Base-by-base conservation (phyloP, 768 basidiomycete genomes). In the Daedaleopsis nitida region DNA sequence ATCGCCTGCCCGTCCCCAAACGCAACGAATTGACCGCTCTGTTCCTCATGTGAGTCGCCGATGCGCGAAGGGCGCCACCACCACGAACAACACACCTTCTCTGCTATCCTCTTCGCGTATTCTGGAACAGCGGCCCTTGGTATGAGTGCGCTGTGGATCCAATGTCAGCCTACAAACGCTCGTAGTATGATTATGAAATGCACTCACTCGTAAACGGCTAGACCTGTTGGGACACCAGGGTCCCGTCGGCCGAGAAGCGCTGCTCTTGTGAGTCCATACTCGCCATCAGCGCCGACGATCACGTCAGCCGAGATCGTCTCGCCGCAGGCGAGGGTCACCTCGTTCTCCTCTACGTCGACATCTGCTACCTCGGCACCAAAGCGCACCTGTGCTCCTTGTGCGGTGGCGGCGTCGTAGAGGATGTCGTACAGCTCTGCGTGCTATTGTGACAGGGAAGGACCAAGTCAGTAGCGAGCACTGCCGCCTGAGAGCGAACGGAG, bases 251-350 rank as follows among this genome's bases (percentile, higher is more conserved):
- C 69, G 9, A 64, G 56, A 14, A 69, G 27, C 0, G 63, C 43
- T n/a, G 43, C 44, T 9, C 73, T 66, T 44, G 65, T 66, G 1
- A 67, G 47, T 10, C 75, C 73, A 23, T 57, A 64, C 34, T 59
- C 60, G 45, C 76, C 76, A 52, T 77, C 76, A 16, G 76, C 76
- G 17, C 75, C 76, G n/a, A 78, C 60, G 21, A 78, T 60, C 13
- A 77, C 62, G 48, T 77, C 75, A 13, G 70, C 72, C 3, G 63
- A 50, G 14, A 76, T 23, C 19, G 64, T 62, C 47, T 75, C 72
- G 14, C 76, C 76, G 3, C 61, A 68, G 12, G 64, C 63, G 5
- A 76, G 64, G 12, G 65, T 71, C 10, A 75, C 69, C 21, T 68
- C 68, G 21, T 62, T 50, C 56, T 63, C 34, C 39, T 51, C 59